phyloP scores from a whole-genome alignment of 2,329 filamentous ascomycete species.

The Pseudogymnoascus sp. region DNA sequence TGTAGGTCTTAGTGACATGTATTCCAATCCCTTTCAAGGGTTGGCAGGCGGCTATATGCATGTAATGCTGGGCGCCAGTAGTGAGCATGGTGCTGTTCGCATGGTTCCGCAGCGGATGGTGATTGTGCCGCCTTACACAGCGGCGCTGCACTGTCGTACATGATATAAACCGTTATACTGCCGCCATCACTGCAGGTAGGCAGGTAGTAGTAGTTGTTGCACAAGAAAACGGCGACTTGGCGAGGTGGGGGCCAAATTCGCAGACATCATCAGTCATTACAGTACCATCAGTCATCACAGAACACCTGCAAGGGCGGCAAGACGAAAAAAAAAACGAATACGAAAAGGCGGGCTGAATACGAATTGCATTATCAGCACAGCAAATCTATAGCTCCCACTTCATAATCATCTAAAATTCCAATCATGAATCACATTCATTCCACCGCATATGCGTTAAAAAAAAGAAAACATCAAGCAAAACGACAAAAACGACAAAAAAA shows the following conservation, averaged over 20 bases:
- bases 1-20: background rate
- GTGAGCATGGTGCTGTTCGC: background rate
- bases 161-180: background rate
- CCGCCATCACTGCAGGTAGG: background rate
- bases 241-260: background rate
- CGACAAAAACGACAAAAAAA: background rate
- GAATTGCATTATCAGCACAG: constrained; percentile 4
- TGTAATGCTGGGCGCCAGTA: background rate
- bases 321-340: background rate
- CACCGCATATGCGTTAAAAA: background rate
- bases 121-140: background rate
- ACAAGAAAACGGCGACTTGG: constrained; percentile 1
- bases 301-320: background rate
- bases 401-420: constrained; percentile 11
- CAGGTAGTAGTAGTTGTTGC: background rate
- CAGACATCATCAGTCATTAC: background rate
- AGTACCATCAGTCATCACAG: background rate
- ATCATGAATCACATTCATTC: constrained; percentile 11
- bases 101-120: background rate
- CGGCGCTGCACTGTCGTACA: background rate
- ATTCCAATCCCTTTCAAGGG: background rate
- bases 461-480: background rate
- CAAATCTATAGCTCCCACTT: constrained; percentile 10
- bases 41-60: background rate
- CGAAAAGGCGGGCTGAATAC: background rate